Base-by-base conservation (phyloP, 2,329 filamentous ascomycete species). In the Fusarium nanum region DNA sequence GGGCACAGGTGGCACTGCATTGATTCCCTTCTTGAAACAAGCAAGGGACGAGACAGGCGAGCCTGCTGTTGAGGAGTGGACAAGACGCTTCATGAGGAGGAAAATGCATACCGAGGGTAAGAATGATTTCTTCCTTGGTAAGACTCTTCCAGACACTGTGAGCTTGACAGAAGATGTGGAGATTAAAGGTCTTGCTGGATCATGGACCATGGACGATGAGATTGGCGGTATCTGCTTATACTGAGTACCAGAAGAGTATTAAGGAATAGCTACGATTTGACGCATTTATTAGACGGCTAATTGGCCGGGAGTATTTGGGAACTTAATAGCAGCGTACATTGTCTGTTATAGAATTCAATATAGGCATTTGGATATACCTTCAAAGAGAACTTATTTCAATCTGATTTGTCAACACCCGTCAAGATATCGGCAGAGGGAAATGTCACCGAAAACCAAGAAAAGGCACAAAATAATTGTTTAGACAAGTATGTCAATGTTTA, bases 21-120 rank as follows among this genome's bases (percentile, higher is more conserved):
- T 99, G 60, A 98, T 99, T 59, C 93, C 95, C 0, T 99, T 99
- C 81, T 84, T 99, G 66, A 98, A 98, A 81, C 96, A 99, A 81
- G 96, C 96, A 7, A 87, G 96, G 28, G 94, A 99, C 76, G 96
- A 99, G 84, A 99, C 96, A 1, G 93, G 93, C 18, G 95, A 98
- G 79, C 93, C 94, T 3, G 93, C 94, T 2, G 91, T 98, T 40
- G 86, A 88, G 73, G 82, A 84, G 54, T 91, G 89, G 89, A 85
- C 87, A 1, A 83, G 79, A 69, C 80, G 82, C 20, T 88, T 89
- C 73, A 88, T 89, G 85, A 86, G 82, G 73, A 81, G 85, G 40
- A 82, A 85, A 76, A 79, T 83, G 23, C 81, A 81, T 71, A 77
- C 82, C 18, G 82, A 85, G 34, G 86, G 86, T 3, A 82, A 83